These are phyloP conservation scores for Cladosporium sphaerospermum DNA, from an alignment of 2,329 filamentous ascomycete genomes.

Conservation along the genomic window DNA sequence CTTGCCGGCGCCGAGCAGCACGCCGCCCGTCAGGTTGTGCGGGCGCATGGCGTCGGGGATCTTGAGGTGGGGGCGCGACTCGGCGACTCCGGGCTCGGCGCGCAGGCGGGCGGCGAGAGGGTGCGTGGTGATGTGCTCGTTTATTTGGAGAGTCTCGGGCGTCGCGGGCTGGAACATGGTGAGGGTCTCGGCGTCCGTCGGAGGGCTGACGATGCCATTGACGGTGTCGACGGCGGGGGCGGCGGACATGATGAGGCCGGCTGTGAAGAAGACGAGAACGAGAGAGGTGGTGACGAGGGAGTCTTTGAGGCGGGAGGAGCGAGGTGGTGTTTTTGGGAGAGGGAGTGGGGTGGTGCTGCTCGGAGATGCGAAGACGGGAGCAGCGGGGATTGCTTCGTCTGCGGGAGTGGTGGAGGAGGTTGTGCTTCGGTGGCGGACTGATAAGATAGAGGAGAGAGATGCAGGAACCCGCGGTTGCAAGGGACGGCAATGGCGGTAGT, in stretches of 20 bases:
- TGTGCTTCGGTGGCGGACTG: slow-evolving; percentile 7
- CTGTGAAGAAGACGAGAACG: slow-evolving; percentile 43
- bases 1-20: slow-evolving; percentile 66
- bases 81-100: slow-evolving; percentile 57
- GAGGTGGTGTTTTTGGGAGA: neutral
- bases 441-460: slow-evolving; percentile 4
- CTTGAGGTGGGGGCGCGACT: slow-evolving; percentile 81
- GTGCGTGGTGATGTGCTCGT: slow-evolving; percentile 68
- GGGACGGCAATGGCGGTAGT: neutral
- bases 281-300: slow-evolving; percentile 38
- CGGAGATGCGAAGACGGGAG: slow-evolving; percentile 1
- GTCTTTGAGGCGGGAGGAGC: slow-evolving; percentile 2
- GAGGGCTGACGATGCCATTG: slow-evolving; percentile 47
- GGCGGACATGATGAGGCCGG: slow-evolving; percentile 54
- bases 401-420: neutral
- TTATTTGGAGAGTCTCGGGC: slow-evolving; percentile 50
- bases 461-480: neutral
- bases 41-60: slow-evolving; percentile 64
- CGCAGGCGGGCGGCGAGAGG: slow-evolving; percentile 67
- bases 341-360: slow-evolving; percentile 2
- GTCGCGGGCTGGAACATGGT: slow-evolving; percentile 55
- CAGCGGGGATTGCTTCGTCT: neutral
- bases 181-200: slow-evolving; percentile 68
- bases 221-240: slow-evolving; percentile 47
- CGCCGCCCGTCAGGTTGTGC: slow-evolving; percentile 76